Conservation (phyloP, 1,284 basidiomycete genomes). For the Takashimella koratensis region DNA sequence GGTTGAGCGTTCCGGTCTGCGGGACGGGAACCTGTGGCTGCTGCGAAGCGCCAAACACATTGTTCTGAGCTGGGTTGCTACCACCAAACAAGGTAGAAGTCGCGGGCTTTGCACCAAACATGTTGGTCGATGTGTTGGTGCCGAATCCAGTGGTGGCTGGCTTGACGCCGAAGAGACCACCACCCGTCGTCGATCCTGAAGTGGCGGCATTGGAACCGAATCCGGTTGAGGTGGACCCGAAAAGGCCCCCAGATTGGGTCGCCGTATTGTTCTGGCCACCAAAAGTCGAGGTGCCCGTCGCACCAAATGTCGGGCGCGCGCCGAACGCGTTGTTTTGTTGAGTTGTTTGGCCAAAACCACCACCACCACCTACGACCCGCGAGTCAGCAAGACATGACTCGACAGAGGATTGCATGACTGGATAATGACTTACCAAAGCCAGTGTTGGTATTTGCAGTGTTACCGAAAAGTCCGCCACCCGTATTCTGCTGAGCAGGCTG, state of each 20-base stretch:
- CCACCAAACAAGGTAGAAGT: slow-evolving; percentile 19
- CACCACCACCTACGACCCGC: slow-evolving; percentile 11
- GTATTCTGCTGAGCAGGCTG: slow-evolving; percentile 57
- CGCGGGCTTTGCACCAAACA: slow-evolving; percentile 20
- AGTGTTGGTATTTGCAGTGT: slow-evolving; percentile 24
- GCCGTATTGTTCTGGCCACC: neutral
- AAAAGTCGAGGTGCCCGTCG: slow-evolving; percentile 24
- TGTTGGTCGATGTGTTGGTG: slow-evolving; percentile 11
- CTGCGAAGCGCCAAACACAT: neutral
- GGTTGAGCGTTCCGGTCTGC: slow-evolving; percentile 34
- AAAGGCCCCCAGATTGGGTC: slow-evolving; percentile 22
- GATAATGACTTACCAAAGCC: slow-evolving; percentile 26
- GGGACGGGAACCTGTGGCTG: slow-evolving; percentile 20
- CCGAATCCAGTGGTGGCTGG: slow-evolving; percentile 34
- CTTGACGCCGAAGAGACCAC: slow-evolving; percentile 37
- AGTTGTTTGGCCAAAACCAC: slow-evolving; percentile 14
- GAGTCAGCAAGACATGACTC: too few species aligned
- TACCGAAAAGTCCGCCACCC: slow-evolving; percentile 51
- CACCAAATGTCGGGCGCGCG: slow-evolving; percentile 38
- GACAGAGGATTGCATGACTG: neutral
- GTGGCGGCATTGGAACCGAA: slow-evolving; percentile 46
- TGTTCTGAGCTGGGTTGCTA: neutral
- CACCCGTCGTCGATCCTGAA: slow-evolving; percentile 30
- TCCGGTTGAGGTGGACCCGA: slow-evolving; percentile 29
- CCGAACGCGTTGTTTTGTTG: slow-evolving; percentile 32